Percentiles rank a stretch among this genome's conserved stretches.
These are phyloP conservation scores for Termitomyces eurrhizus DNA, from an alignment of 768 basidiomycete species.

Conservation along the genomic window DNA sequence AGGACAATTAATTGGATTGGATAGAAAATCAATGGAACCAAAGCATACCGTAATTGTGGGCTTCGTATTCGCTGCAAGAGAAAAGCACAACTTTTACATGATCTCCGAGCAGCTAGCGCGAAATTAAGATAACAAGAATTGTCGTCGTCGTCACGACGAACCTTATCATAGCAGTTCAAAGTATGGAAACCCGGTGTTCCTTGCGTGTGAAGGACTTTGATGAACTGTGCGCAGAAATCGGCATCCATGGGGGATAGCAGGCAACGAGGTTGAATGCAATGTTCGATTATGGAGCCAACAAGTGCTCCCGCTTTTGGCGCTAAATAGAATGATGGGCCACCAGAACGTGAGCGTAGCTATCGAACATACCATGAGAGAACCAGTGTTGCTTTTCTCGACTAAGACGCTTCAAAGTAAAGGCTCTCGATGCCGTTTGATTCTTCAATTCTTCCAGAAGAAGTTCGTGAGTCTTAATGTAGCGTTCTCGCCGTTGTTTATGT, in stretches of 20 bases:
- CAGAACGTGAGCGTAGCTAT: neutral
- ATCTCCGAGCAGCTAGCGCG: constrained; percentile 70
- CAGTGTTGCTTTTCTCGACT: constrained; percentile 77
- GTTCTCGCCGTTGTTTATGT: constrained; percentile 61
- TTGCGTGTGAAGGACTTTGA: constrained; percentile 80
- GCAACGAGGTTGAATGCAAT: constrained; percentile 90
- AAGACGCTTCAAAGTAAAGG: constrained; percentile 73
- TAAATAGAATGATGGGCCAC: constrained; percentile 17
- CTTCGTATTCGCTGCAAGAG: constrained; percentile 95
- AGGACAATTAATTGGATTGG: neutral
- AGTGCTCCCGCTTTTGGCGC: constrained; percentile 47
- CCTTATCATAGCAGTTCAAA: constrained; percentile 80
- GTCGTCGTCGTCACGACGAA: constrained; percentile 21
- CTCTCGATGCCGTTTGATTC: constrained; percentile 67
- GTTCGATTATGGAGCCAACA: constrained; percentile 68
- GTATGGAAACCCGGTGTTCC: constrained; percentile 92
- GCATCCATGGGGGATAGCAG: constrained; percentile 97
- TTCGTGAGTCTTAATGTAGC: constrained; percentile 58
- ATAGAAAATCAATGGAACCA: neutral
- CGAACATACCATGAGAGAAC: constrained; percentile 61
- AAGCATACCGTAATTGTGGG: constrained; percentile 81
- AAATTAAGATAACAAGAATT: neutral
- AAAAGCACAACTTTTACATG: constrained; percentile 83
- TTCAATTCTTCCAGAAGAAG: constrained; percentile 67
- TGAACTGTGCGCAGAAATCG: constrained; percentile 88